These are phyloP conservation scores for Amesomyces nigricolor DNA, from an alignment of 2,329 filamentous ascomycete species.

Conservation along the genomic window DNA sequence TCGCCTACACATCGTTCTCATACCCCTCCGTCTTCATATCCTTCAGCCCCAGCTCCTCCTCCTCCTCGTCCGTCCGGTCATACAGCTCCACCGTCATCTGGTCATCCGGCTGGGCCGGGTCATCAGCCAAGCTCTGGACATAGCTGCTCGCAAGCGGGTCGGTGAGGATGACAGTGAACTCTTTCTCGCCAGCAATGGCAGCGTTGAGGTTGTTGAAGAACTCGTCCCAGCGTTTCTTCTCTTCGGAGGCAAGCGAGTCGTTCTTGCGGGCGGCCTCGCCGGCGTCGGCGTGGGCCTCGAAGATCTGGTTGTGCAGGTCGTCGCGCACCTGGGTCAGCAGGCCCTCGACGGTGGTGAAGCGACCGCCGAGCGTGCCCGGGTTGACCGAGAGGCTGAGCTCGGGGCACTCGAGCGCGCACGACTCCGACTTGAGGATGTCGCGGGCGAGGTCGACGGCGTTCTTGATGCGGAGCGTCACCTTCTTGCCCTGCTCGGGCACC, in stretches of 20 bases:
- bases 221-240: constrained; percentile 66
- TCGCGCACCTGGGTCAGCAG: constrained; percentile 87
- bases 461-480: constrained; percentile 71
- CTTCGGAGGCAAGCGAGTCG: constrained; percentile 65
- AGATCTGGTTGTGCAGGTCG: constrained; percentile 83
- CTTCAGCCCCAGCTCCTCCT: constrained; percentile 82
- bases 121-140: constrained; percentile 79
- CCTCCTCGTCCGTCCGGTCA: constrained; percentile 80
- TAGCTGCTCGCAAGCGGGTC: constrained; percentile 92
- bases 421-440: constrained; percentile 95
- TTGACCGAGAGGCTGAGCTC: constrained; percentile 85
- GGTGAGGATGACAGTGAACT: constrained; percentile 76
- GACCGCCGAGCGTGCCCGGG: constrained; percentile 87
- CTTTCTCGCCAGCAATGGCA: constrained; percentile 73
- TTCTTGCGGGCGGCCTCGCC: constrained; percentile 58
- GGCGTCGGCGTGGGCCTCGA: constrained; percentile 64
- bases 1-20: constrained; percentile 45
- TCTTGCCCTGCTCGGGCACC: constrained; percentile 78
- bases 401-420: constrained; percentile 77
- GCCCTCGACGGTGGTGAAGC: constrained; percentile 96
- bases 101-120: constrained; percentile 63
- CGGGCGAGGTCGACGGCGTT: constrained; percentile 69
- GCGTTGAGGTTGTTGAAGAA: constrained; percentile 75
- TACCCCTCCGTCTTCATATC: constrained; percentile 95
- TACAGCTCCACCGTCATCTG: constrained; percentile 81